Evolutionary conservation across 164 flowering plant genomes (phyloP), one percentile per base, ranked within the genome.

Genomic region (Tetrastigma voinierianum): DNA sequence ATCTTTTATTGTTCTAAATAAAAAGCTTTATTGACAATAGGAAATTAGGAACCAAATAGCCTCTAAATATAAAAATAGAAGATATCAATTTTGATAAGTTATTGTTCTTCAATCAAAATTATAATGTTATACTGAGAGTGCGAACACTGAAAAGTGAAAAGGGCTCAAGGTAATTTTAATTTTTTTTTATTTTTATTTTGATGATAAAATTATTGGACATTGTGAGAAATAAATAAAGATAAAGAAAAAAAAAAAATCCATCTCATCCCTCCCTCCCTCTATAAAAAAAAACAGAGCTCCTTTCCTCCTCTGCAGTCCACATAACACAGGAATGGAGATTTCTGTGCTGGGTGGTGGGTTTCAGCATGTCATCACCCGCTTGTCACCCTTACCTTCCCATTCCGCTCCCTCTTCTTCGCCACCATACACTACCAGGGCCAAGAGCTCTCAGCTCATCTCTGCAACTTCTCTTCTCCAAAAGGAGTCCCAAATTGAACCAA

Each of bases 261-360:
- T 46, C 49, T 8, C n/a, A 15, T 49, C 2, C 52, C 52, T 14
- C 52, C 15, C 51, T 32, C 6, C 14, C 0, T 49, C 52, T n/a
- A n/a, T n/a, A n/a, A n/a, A 49, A 12, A 11, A 49, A 46, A 46
- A 14, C 15, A n/a, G 4, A n/a, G 15, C n/a, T 49, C n/a, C 3
- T n/a, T 49, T 13, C n/a, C 52, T n/a, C 52, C 49, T 46, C 49
- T 32, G 49, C 49, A 14, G 7, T 49, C 52, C n/a, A 4, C 56
- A 25, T 40, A 62, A 64, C 24, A 49, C 32, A 12, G 46, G n/a
- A 17, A 69, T 69, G 72, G 72, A 69, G 61, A 15, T 46, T 21
- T 46, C 61, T 8, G 9, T 20, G 13, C 11, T 18, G 18, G 12
- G 23, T 9, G 16, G 25, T 32, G 53, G 32, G n/a, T 60, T 62